Conservation (phyloP, 129 eudicot genomes). For the Ambrosia artemisiifolia region DNA sequence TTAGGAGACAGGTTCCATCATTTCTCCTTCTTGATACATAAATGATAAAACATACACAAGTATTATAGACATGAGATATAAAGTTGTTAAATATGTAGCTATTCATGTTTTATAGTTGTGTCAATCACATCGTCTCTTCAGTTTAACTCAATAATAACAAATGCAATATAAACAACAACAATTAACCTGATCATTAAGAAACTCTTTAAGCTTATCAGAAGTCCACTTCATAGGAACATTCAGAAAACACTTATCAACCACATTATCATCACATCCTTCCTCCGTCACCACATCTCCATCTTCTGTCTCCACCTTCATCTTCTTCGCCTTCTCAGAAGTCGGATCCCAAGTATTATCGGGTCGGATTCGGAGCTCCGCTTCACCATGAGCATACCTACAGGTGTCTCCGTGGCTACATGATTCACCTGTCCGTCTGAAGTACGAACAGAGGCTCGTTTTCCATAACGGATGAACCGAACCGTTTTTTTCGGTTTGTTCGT, state of each 20-base stretch:
- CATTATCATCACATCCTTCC: conserved; percentile 29
- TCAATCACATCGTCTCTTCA: too few relatives aligned
- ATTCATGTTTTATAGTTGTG: too few relatives aligned
- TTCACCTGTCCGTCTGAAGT: conserved; percentile 60
- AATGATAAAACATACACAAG: too few relatives aligned
- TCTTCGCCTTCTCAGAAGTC: conserved; percentile 80
- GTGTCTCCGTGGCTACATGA: conserved; percentile 80
- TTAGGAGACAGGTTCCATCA: too few relatives aligned
- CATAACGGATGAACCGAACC: conserved; percentile 46
- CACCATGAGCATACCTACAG: conserved; percentile 83
- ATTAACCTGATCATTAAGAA: conserved; percentile 54
- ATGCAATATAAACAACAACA: neutral
- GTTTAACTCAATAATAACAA: too few relatives aligned
- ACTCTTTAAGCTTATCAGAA: conserved; percentile 51
- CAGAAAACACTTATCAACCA: conserved; percentile 55
- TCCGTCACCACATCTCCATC: conserved; percentile 47
- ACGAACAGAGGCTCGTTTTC: conserved; percentile 85
- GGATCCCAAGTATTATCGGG: conserved; percentile 91
- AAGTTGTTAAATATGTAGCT: too few relatives aligned
- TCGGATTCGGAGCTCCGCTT: conserved; percentile 69
- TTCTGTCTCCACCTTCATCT: conserved; percentile 45
- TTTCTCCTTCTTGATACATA: too few relatives aligned
- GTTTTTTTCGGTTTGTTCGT: conserved; percentile 22
- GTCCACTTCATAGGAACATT: conserved; percentile 81
- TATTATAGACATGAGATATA: too few relatives aligned